A percentile compares a stretch with the other conserved stretches of the same genome.
Evolutionary conservation across 495 filamentous ascomycete species (phyloP).

Genomic region (Hypoxylon trugodes): DNA sequence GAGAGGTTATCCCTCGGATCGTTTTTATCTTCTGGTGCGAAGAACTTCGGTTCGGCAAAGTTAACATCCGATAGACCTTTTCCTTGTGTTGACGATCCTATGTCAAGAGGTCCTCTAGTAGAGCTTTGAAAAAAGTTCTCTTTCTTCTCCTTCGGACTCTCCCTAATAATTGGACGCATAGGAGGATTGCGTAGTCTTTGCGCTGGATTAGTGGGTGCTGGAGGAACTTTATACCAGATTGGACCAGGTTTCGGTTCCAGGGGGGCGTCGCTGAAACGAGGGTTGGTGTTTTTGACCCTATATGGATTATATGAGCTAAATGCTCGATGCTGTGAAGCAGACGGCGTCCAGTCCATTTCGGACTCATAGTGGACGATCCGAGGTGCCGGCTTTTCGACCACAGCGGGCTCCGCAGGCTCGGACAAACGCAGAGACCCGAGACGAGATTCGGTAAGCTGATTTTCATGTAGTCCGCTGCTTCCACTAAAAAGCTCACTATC

Average conservation of each 20-base stretch:
- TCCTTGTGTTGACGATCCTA: slow-evolving; percentile 13
- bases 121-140: slow-evolving; percentile 53
- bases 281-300: slow-evolving; percentile 51
- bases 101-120: slow-evolving; percentile 26
- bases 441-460: slow-evolving; percentile 4
- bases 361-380: slow-evolving; percentile 50
- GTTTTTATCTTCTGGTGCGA: slow-evolving; percentile 38
- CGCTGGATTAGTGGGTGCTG: slow-evolving; percentile 70
- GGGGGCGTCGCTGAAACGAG: slow-evolving; percentile 66
- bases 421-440: slow-evolving; percentile 31
- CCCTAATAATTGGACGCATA: slow-evolving; percentile 56
- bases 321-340: slow-evolving; percentile 59
- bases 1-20: slow-evolving; percentile 46
- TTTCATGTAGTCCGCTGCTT: slow-evolving; percentile 6
- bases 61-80: slow-evolving; percentile 30
- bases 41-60: slow-evolving; percentile 40
- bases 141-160: slow-evolving; percentile 53
- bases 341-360: slow-evolving; percentile 87
- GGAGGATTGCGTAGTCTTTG: slow-evolving; percentile 70
- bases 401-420: slow-evolving; percentile 29
- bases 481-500: background rate
- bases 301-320: slow-evolving; percentile 55
- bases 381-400: slow-evolving; percentile 22
- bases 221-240: slow-evolving; percentile 69
- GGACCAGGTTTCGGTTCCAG: slow-evolving; percentile 50